Conservation (phyloP, 2,329 filamentous ascomycete genomes). For the Pseudogymnoascus sp. region DNA sequence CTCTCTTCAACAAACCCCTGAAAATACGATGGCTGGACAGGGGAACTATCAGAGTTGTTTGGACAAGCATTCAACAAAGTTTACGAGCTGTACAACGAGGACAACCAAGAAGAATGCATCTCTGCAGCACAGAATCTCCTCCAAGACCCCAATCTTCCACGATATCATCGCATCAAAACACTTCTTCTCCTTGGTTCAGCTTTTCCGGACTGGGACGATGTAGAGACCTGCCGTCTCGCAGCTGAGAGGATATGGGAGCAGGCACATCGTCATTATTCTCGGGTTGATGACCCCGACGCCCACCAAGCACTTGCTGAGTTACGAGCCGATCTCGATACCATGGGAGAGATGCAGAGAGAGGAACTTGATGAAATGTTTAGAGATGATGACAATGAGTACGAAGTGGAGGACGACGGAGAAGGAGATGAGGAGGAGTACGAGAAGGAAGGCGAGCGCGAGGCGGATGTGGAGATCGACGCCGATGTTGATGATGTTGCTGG, state of each 20-base stretch:
- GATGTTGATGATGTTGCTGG: conserved; percentile 27
- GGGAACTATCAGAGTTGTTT: neutral
- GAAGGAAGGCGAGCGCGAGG: neutral
- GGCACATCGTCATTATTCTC: neutral
- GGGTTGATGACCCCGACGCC: neutral
- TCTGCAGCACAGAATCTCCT: neutral
- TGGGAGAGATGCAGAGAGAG: neutral
- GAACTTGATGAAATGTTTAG: neutral
- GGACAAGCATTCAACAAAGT: neutral
- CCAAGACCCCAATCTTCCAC: neutral
- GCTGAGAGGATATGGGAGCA: neutral
- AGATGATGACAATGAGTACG: neutral
- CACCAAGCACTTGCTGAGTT: neutral
- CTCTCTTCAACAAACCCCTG: too few species aligned
- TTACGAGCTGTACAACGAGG: neutral
- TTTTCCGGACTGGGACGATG: neutral
- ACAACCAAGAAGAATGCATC: neutral
- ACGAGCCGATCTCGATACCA: neutral
- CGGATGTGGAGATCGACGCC: conserved; percentile 22
- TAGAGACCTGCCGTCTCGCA: neutral
- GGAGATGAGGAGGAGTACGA: neutral
- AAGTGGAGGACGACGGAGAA: neutral
- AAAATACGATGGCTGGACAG: neutral
- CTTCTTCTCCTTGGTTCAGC: neutral
- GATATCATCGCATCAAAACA: neutral